A percentile compares a stretch with the other conserved stretches of the same genome.
Conservation (phyloP, 805 yeast species). For the Hanseniaspora vineae region DNA sequence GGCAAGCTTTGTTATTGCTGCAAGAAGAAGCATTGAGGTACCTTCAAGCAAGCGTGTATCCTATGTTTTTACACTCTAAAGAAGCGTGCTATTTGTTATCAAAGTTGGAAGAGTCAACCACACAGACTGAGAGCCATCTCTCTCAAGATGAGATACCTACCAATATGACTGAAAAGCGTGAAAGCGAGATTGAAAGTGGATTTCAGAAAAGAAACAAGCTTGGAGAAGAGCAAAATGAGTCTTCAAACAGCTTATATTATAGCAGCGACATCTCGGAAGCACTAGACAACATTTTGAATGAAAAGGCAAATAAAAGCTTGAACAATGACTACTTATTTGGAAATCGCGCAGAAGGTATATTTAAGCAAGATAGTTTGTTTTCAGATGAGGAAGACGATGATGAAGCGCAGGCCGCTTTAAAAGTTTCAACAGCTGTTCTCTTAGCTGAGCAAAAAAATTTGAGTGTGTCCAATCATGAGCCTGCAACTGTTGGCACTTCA, state of each 20-base stretch:
- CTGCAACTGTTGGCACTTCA: conserved; percentile 18
- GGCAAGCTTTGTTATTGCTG: conserved; percentile 43
- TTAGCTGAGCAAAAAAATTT: too few relatives aligned
- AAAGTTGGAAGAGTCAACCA: conserved; percentile 8
- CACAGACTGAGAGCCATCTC: too few relatives aligned
- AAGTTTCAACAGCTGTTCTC: conserved; percentile 13
- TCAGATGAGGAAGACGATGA: conserved; percentile 12
- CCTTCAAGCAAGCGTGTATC: conserved; percentile 32
- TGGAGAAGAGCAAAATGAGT: neutral
- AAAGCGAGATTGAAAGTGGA: conserved; percentile 7
- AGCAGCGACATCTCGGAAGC: conserved; percentile 23
- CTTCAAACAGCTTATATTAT: conserved; percentile 8
- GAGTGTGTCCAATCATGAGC: too few relatives aligned
- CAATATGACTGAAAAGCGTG: conserved; percentile 21
- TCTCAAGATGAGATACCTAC: conserved; percentile 8
- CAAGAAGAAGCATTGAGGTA: conserved; percentile 42
- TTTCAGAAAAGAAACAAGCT: neutral
- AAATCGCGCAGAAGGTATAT: conserved; percentile 1
- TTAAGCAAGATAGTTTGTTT: conserved; percentile 11
- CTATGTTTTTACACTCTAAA: conserved; percentile 11
- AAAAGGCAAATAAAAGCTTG: conserved; percentile 10
- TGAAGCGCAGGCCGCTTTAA: conserved; percentile 3
- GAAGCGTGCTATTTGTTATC: neutral
- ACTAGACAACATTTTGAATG: conserved; percentile 19
- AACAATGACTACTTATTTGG: neutral